Evolutionary conservation across 805 yeast genomes (phyloP).

Genomic region (Pichia heedii): DNA sequence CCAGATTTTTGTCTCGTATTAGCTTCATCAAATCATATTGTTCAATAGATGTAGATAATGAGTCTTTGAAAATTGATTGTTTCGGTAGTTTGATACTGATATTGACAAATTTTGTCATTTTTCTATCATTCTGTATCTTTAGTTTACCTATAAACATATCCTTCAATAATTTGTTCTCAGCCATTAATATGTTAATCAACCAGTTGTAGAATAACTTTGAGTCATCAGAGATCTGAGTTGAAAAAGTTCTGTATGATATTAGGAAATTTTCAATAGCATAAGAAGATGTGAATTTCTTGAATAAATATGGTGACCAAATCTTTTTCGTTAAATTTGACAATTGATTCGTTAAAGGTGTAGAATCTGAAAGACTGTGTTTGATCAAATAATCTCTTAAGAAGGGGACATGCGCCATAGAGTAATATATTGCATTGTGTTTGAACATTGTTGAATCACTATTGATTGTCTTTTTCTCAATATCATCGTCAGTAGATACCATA

Average conservation of each 20-base stretch:
- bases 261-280: conserved; percentile 52
- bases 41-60: conserved; percentile 36
- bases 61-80: conserved; percentile 45
- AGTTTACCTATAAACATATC: conserved; percentile 48
- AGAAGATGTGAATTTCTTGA: conserved; percentile 56
- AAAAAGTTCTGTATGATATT: conserved; percentile 28
- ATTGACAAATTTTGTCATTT: conserved; percentile 38
- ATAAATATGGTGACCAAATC: conserved; percentile 54
- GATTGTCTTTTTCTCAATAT: background rate
- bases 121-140: conserved; percentile 11
- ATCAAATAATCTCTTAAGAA: conserved; percentile 41
- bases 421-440: conserved; percentile 41
- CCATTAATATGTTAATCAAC: conserved; percentile 42
- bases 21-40: conserved; percentile 40
- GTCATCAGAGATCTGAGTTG: conserved; percentile 32
- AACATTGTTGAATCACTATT: background rate
- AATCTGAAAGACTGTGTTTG: conserved; percentile 13
- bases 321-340: conserved; percentile 44
- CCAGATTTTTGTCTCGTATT: conserved; percentile 34
- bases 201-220: conserved; percentile 45
- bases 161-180: conserved; percentile 23
- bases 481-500: conserved; percentile 26
- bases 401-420: conserved; percentile 43
- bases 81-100: conserved; percentile 55
- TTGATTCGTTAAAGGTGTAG: conserved; percentile 27